These are phyloP conservation scores for Nymphaea thermarum DNA, from an alignment of 164 flowering plant genomes.

Conservation along the genomic window DNA sequence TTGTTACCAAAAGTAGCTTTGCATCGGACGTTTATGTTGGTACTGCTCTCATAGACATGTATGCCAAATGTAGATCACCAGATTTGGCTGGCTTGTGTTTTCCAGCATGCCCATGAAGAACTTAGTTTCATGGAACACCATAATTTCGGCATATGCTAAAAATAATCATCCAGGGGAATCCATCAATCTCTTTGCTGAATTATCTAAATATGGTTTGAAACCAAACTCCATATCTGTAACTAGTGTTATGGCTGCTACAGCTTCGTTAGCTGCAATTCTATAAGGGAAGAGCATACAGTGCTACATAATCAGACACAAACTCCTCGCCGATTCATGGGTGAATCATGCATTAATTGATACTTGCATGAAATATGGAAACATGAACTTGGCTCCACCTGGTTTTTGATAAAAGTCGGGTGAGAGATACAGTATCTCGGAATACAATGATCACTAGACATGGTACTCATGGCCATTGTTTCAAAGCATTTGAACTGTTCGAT, in stretches of 20 bases:
- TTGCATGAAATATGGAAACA: conserved; percentile 47
- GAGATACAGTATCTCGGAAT: conserved; percentile 34
- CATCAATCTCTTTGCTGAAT: conserved; percentile 26
- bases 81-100: conserved; percentile 28
- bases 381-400: conserved; percentile 21
- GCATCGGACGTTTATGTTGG: conserved; percentile 30
- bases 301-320: conserved; percentile 21
- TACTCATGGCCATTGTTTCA: conserved; percentile 34
- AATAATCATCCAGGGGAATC: conserved; percentile 32
- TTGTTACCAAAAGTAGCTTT: conserved; percentile 27
- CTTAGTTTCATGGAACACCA: conserved; percentile 51
- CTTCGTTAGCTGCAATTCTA: conserved; percentile 29
- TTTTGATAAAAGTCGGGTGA: conserved; percentile 8
- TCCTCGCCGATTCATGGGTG: conserved; percentile 28
- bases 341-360: conserved; percentile 44
- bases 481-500: conserved; percentile 26
- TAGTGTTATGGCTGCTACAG: conserved; percentile 30
- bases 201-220: conserved; percentile 20
- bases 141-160: conserved; percentile 28
- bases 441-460: conserved; percentile 49
- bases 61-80: conserved; percentile 30
- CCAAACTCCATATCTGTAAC: conserved; percentile 38
- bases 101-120: conserved; percentile 26
- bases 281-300: conserved; percentile 46
- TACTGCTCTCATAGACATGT: conserved; percentile 40